Evolutionary conservation across 495 filamentous ascomycete species (phyloP), one percentile per base, ranked within the genome.

Genomic region (Clohesyomyces aquaticus): DNA sequence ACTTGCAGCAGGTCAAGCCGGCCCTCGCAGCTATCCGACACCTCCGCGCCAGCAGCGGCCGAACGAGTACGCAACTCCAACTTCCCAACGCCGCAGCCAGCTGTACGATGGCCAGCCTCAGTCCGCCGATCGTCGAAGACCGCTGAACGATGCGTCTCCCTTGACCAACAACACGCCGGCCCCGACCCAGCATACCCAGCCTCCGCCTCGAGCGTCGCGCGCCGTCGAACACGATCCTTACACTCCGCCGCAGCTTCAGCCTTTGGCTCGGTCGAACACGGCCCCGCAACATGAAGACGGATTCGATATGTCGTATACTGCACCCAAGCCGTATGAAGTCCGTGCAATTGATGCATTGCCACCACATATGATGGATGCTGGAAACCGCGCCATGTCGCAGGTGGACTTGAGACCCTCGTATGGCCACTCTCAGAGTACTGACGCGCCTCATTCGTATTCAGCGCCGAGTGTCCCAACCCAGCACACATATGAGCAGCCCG

Each of bases 371-470:
- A 19, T 52, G 27, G 63, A 63, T 14, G 21, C 16, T 1, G 48
- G 49, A 10, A 42, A 56, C 19, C 67, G 62, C n/a, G 53, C 63
- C 41, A 63, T 45, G 57, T 58, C 67, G 14, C 62, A 66, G 18
- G 28, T 28, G 25, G 56, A 62, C 42, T 63, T 45, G 41, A 23
- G 48, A 12, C 56, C 55, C 3, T 63, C 63, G 45, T 58, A 58
- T 0, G 51, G 49, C 41, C 63, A 65, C 25, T n/a, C 59, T 0
- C 62, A 58, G 3, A 55, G 46, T 3, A 59, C 45, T 8, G 64
- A 67, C 65, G 26, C 63, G 1, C 66, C 66, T 12, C 75, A 77
- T 43, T 75, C 75, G 1, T 55, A 71, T 27, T 71, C 68, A 14
- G 64, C 64, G 3, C 67, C 67, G 0, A 27, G 50, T 8, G 63